phyloP scores from a whole-genome alignment of 345 rosid species.

The Cardamine resedifolia region DNA sequence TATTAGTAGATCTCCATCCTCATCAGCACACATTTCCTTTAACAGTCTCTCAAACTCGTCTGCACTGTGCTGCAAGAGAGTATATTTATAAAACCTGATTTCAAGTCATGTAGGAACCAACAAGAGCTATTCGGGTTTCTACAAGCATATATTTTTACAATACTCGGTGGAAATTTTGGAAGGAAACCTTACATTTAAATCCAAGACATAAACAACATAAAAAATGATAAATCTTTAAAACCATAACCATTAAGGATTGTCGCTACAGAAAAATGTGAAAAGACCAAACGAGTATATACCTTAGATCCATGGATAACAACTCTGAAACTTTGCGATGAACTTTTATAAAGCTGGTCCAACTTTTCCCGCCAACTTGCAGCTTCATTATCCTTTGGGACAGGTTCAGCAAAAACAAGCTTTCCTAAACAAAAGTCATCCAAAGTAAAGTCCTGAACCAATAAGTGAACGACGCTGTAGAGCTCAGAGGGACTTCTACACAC shows the following conservation, averaged over 20 bases:
- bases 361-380: constrained; percentile 99
- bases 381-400: constrained; percentile 93
- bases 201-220: constrained; percentile 1
- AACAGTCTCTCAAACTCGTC: constrained; percentile 92
- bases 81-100: constrained; percentile 37
- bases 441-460: constrained; percentile 26
- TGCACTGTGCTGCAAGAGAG: constrained; percentile 94
- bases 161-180: not conserved
- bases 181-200: not conserved
- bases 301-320: constrained; percentile 99
- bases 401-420: constrained; percentile 96
- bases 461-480: not conserved
- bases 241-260: constrained; percentile 1
- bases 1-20: constrained; percentile 89
- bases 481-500: constrained; percentile 42
- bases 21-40: constrained; percentile 98
- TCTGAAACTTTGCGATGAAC: constrained; percentile 98
- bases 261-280: constrained; percentile 3
- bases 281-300: constrained; percentile 47
- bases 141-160: not conserved
- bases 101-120: constrained; percentile 16
- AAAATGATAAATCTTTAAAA: not conserved
- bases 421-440: constrained; percentile 49
- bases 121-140: not conserved
- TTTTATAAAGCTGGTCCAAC: constrained; percentile 93